phyloP scores from a whole-genome alignment of 2,329 filamentous ascomycete species.

The Fusarium multiceps region DNA sequence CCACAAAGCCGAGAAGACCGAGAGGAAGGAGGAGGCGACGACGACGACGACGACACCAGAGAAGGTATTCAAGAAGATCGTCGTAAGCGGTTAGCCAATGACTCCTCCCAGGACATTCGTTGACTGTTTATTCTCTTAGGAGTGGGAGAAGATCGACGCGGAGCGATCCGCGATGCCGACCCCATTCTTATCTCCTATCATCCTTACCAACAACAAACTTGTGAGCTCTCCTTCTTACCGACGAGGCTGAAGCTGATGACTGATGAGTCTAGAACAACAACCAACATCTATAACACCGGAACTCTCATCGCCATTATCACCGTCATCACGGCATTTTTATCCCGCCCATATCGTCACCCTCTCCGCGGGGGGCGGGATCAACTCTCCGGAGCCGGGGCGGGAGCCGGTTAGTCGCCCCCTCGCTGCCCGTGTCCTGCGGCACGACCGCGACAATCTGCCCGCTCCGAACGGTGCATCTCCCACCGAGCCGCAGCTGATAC shows the following conservation, averaged over 20 bases:
- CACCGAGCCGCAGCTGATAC: no score
- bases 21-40: no score
- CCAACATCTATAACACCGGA: background rate
- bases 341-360: background rate
- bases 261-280: background rate
- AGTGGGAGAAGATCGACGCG: no score
- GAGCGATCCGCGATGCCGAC: no score
- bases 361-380: background rate
- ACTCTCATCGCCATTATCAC: background rate
- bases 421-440: no score
- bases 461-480: background rate
- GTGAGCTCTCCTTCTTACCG: background rate
- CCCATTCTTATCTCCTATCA: background rate
- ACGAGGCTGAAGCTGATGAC: background rate
- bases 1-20: no score
- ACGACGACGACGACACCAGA: no score
- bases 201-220: background rate
- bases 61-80: no score
- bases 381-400: background rate
- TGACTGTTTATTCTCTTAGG: no score
- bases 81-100: no score
- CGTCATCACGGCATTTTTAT: background rate
- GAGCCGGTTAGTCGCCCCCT: background rate
- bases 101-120: rapidly evolving
- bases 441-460: no score